Evolutionary conservation across 768 basidiomycete species (phyloP).

Genomic region (Lactarius psammicola): DNA sequence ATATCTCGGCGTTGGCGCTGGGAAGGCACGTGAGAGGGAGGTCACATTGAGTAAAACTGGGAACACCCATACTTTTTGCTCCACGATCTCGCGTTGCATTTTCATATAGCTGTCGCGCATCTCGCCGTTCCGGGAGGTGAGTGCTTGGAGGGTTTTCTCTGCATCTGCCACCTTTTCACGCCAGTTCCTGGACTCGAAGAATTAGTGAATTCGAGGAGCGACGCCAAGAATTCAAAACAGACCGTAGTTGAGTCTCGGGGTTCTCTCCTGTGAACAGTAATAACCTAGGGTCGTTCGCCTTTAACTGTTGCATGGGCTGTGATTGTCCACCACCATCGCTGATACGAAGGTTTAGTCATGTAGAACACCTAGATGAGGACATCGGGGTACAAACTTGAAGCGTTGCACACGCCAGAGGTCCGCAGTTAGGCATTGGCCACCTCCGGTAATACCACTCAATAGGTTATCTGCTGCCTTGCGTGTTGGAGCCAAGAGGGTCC

Average conservation of each 20-base stretch:
- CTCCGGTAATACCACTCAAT: constrained; percentile 43
- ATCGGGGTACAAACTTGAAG: constrained; percentile 51
- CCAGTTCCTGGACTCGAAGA: constrained; percentile 44
- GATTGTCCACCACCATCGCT: constrained; percentile 72
- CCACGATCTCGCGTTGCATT: constrained; percentile 32
- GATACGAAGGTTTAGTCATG: constrained; percentile 6
- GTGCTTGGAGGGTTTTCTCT: constrained; percentile 40
- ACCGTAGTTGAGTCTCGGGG: constrained; percentile 25
- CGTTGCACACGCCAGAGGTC: constrained; percentile 64
- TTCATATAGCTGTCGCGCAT: constrained; percentile 35
- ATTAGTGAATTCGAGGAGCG: neutral
- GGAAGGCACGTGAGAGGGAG: constrained; percentile 3
- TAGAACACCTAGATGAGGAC: neutral
- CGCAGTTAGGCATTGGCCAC: constrained; percentile 61
- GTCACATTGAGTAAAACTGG: neutral
- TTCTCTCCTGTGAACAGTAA: constrained; percentile 25
- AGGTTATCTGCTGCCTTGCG: constrained; percentile 64
- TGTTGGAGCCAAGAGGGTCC: constrained; percentile 57
- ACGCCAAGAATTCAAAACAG: neutral
- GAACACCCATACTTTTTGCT: constrained; percentile 2
- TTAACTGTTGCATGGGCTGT: constrained; percentile 38
- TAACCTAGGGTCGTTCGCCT: constrained; percentile 34
- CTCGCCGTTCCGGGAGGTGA: constrained; percentile 34
- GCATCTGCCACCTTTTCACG: constrained; percentile 40
- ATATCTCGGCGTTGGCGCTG: constrained; percentile 23